These are phyloP conservation scores for Neonectria hederae DNA, from an alignment of 2,329 filamentous ascomycete species.

Conservation along the genomic window DNA sequence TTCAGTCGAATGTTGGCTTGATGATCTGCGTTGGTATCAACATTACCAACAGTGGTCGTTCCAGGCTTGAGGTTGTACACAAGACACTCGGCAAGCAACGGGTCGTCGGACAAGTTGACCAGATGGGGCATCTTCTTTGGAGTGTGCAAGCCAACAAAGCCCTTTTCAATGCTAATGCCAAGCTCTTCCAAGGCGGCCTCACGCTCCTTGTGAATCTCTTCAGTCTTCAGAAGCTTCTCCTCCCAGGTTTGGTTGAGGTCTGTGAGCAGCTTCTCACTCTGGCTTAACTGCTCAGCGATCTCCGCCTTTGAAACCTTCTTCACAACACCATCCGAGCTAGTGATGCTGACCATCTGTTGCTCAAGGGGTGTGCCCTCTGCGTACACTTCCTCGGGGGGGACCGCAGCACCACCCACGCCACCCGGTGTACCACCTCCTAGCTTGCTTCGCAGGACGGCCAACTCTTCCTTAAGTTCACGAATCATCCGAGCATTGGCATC, in stretches of 20 bases:
- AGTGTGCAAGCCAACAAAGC: slow-evolving; percentile 92
- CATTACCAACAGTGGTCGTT: slow-evolving; percentile 92
- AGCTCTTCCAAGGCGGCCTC: slow-evolving; percentile 95
- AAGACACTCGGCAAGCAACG: slow-evolving; percentile 91
- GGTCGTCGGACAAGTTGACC: slow-evolving; percentile 96
- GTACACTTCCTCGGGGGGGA: slow-evolving; percentile 82
- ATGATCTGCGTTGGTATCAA: slow-evolving; percentile 79
- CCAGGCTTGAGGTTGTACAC: slow-evolving; percentile 99
- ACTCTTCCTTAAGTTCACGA: slow-evolving; percentile 93
- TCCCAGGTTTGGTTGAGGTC: slow-evolving; percentile 99
- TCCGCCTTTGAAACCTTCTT: slow-evolving; percentile 99
- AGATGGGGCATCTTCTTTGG: slow-evolving; percentile 99
- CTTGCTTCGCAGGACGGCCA: slow-evolving; percentile 86
- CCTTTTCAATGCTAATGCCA: slow-evolving; percentile 98
- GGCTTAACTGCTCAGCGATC: slow-evolving; percentile 94
- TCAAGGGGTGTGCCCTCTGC: slow-evolving; percentile 92
- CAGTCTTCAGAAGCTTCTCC: slow-evolving; percentile 92
- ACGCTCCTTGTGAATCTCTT: slow-evolving; percentile 96
- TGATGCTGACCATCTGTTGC: slow-evolving; percentile 96
- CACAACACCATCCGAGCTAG: slow-evolving; percentile 81
- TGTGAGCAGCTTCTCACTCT: slow-evolving; percentile 94
- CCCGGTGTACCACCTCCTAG: slow-evolving; percentile 67
- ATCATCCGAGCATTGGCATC: slow-evolving; percentile 99
- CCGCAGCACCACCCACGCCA: slow-evolving; percentile 58
- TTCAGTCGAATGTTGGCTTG: slow-evolving; percentile 92